A percentile compares a stretch with the other conserved stretches of the same genome.
Conservation (phyloP, 2,329 filamentous ascomycete species). For the Harringtonia lauricola region DNA sequence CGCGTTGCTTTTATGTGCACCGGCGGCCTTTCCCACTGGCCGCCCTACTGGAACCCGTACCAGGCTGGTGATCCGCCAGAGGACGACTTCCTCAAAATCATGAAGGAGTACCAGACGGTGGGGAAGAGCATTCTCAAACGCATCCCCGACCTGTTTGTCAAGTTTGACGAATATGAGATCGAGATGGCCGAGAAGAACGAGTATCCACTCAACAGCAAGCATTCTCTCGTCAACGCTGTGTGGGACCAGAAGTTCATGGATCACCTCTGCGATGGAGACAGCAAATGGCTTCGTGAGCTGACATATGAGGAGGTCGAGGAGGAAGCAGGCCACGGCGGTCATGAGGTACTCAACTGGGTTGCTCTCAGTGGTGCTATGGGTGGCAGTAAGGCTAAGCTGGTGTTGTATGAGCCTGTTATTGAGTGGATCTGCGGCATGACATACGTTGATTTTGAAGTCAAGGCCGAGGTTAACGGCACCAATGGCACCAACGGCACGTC, state of each 20-base stretch:
- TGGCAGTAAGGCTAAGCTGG: conserved; percentile 9
- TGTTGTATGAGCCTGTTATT: conserved; percentile 11
- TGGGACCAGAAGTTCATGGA: conserved; percentile 9
- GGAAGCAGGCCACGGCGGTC: conserved; percentile 10
- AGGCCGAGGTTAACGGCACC: background rate
- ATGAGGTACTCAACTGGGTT: conserved; percentile 12
- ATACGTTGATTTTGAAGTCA: conserved; percentile 8
- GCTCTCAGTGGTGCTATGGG: conserved; percentile 9
- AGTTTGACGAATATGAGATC: conserved; percentile 11
- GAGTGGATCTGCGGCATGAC: conserved; percentile 13
- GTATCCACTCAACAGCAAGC: conserved; percentile 11
- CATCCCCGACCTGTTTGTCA: conserved; percentile 9
- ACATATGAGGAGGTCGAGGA: conserved; percentile 12
- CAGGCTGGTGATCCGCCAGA: conserved; percentile 11
- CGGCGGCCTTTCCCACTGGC: conserved; percentile 10
- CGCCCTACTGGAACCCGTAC: conserved; percentile 10
- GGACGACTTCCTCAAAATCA: conserved; percentile 11
- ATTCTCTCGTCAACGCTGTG: conserved; percentile 11
- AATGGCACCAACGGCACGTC: background rate
- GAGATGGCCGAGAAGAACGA: conserved; percentile 12
- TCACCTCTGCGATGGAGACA: conserved; percentile 6
- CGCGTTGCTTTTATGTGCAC: conserved; percentile 11
- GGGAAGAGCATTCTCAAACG: conserved; percentile 9
- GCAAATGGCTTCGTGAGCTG: conserved; percentile 5
- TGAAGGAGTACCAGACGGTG: conserved; percentile 12